Evolutionary conservation across 1,139 yeast species (phyloP), one percentile per base, ranked within the genome.

Genomic region (Waltiozyma sp.): DNA sequence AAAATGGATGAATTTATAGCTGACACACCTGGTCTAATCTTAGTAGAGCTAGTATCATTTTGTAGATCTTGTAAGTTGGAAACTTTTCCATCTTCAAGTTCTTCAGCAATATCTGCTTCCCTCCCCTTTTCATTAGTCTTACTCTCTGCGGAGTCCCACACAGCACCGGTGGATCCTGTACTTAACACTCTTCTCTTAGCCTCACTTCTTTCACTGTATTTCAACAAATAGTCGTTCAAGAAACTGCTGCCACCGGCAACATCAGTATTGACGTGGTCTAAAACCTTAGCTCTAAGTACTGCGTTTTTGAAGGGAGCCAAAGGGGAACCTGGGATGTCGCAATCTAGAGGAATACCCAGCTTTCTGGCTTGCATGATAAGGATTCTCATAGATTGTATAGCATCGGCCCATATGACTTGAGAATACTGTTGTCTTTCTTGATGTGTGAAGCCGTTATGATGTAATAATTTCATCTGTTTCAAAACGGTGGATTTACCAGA

Each of bases 401-500:
- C 79, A 62, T 91, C 97, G 26, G 85, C 84, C 96, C 96, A 91
- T 24, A 93, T 85, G n/a, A 91, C 86, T 51, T 87, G 89, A 10
- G 86, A 64, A 59, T 88, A 93, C 57, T 86, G 93, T 40, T 70
- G 61, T 43, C 95, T 68, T 60, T 93, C 98, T 51, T 78, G 84
- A 38, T 74, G 75, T 2, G 82, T 71, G 63, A 89, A 91, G 5
- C 96, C 95, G 26, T 86, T 82, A 49, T 87, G 85, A 61, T 91
- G 97, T 42, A 88, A 62, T 28, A 91, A 67, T 54, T 84, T 77
- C 77, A 91, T 75, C 60, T 93, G 98, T 61, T 91, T 93, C 49
- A 91, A 66, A n/a, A 91, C 95, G 0, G 99, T 91, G 3, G 95
- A 85, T 60, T 91, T 91, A 8, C 99, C 98, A 44, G 91, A 80